Base-by-base conservation (phyloP, 495 filamentous ascomycete genomes). In the Wilcoxina mikolae region DNA sequence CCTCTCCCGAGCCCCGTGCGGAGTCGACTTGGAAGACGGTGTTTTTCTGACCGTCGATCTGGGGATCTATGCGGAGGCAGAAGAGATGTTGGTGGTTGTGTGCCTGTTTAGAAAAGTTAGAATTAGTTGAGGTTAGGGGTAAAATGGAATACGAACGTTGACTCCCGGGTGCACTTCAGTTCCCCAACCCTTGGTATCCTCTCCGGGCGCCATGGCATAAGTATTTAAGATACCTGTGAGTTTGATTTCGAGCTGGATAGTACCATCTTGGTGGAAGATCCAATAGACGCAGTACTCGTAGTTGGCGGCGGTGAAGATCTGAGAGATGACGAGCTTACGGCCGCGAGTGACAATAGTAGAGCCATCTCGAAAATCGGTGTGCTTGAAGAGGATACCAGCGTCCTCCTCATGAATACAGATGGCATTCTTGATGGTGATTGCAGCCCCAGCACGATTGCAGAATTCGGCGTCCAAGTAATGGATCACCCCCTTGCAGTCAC, bases 381-480 rank as follows among this genome's bases (percentile, higher is more conserved):
- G 90, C 71, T 96, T 96, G 75, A 91, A 95, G 9, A 95, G 74
- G 55, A 96, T 91, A 4, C 90, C 90, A 3, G 78, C 76, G 61
- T 96, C 90, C 71, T 95, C 89, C 69, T 96, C 90, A 72, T 96
- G 90, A 56, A 95, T 88, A 67, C 90, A 96, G 65, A 96, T 88
- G 41, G 89, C 90, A 61, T 95, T 95, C 71, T 91, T 88, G 69
- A 95, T 87, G 28, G 82, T 84, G 27, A 78, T 79, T 28, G 80
- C 71, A 4, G 76, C 78, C 28, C 90, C 90, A 9, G 83, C 78
- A n/a, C 78, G 72, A 58, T 89, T 94, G 53, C 87, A 80, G 64
- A 94, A 93, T 23, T 81, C 76, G 0, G 86, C 89, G 62, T 76
- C 74, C 63, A 95, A 78, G 68, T 95, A 95, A 69, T 94, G 86